These are phyloP conservation scores for Volvariella volvacea DNA, from an alignment of 1,284 basidiomycete genomes.

Conservation along the genomic window DNA sequence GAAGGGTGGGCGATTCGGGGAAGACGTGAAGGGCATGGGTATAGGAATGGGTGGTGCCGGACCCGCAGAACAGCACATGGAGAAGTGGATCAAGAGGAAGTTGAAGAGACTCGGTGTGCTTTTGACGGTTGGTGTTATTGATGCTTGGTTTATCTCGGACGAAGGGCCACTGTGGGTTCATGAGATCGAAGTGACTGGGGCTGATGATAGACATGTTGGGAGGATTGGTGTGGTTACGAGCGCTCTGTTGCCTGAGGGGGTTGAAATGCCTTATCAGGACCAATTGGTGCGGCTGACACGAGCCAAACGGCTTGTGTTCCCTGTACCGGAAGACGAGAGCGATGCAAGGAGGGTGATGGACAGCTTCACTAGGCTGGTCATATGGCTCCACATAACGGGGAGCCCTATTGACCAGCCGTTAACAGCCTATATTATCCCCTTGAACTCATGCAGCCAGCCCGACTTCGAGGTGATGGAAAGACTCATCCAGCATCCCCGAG, in stretches of 20 bases:
- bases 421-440: slow-evolving; percentile 58
- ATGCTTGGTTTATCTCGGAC: slow-evolving; percentile 38
- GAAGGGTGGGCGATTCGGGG: slow-evolving; percentile 20
- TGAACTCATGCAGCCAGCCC: slow-evolving; percentile 37
- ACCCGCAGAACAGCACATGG: background rate
- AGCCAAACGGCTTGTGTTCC: background rate
- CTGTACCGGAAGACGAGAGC: slow-evolving; percentile 1
- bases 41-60: background rate
- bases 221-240: slow-evolving; percentile 4
- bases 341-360: slow-evolving; percentile 44
- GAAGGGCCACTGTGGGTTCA: slow-evolving; percentile 6
- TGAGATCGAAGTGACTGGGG: slow-evolving; percentile 1
- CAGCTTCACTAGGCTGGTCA: slow-evolving; percentile 53
- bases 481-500: slow-evolving; percentile 41
- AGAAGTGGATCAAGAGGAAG: slow-evolving; percentile 31
- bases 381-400: slow-evolving; percentile 59
- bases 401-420: slow-evolving; percentile 43
- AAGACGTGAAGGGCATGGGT: background rate
- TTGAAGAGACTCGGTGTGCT: slow-evolving; percentile 32
- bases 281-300: background rate
- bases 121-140: slow-evolving; percentile 40
- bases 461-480: slow-evolving; percentile 52
- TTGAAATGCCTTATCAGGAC: background rate
- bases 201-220: background rate
- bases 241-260: background rate